Evolutionary conservation across 2,329 filamentous ascomycete species (phyloP), one percentile per base, ranked within the genome.

Genomic region (Chaetomium strumarium): DNA sequence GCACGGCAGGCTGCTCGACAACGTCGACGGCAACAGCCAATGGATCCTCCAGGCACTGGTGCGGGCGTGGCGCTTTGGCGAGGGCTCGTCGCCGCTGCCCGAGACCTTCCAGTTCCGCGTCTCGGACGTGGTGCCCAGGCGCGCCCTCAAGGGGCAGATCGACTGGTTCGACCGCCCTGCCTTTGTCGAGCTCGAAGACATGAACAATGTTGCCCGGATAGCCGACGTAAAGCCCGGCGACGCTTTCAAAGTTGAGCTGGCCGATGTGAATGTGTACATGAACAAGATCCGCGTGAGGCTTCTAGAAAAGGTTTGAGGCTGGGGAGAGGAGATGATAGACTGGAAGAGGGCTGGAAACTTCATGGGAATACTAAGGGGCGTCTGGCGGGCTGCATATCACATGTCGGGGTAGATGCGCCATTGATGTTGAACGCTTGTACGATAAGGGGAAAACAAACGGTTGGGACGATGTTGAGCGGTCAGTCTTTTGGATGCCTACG

Each of bases 21-120:
- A 69, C 57, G 62, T 66, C n/a, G 65, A 67, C 41, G 78, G 77
- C 48, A 63, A 65, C 40, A 61, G 71, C 58, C 59, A 79, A 60
- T 84, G 79, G 78, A 74, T 81, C 43, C 69, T 80, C 43, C 79
- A 84, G 62, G 80, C 81, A 20, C 69, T 85, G 31, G 69, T 81
- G 48, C 78, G 81, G 13, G 80, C 78, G 13, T 84, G 80, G 81
- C 70, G 70, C 56, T 81, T 76, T 59, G 68, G 69, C 47, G 76
- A 82, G 62, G 52, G 47, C 33, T 39, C 46, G 34, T 57, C 65
- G 44, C 37, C 20, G 43, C 63, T 79, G 24, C 78, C 79, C n/a
- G 56, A 65, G 30, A 72, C 68, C 3, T 75, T 84, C 57, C 64
- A 63, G 41, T 76, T 81, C 58, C 73, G 66, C 2, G 77, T 82